Conservation (phyloP, 768 basidiomycete genomes). For the Artomyces pyxidatus region DNA sequence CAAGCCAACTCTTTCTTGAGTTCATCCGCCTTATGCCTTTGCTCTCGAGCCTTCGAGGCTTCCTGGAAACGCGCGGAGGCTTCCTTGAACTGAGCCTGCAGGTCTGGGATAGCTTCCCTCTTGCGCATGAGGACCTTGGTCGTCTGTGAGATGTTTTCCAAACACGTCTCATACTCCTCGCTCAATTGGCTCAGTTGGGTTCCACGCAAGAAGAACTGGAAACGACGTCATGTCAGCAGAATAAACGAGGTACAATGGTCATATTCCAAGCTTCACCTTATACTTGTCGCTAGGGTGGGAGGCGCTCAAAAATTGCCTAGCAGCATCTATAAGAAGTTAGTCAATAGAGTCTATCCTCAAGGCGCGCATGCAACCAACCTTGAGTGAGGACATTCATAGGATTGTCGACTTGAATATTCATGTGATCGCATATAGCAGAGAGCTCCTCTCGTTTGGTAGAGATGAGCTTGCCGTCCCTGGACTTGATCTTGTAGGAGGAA, state of each 20-base stretch:
- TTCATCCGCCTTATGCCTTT: conserved; percentile 57
- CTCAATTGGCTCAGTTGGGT: conserved; percentile 85
- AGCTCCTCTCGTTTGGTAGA: conserved; percentile 80
- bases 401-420: conserved; percentile 96
- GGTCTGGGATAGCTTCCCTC: conserved; percentile 70
- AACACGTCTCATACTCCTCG: conserved; percentile 76
- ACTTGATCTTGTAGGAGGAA: conserved; percentile 78
- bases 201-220: conserved; percentile 88
- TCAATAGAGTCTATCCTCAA: not conserved
- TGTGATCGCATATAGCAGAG: conserved; percentile 83
- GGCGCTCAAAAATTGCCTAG: conserved; percentile 71
- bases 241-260: not conserved
- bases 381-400: conserved; percentile 93
- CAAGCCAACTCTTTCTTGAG: conserved; percentile 81
- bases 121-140: conserved; percentile 60
- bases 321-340: conserved; percentile 21
- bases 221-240: conserved; percentile 2
- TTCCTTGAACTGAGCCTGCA: conserved; percentile 49
- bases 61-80: conserved; percentile 57
- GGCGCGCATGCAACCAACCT: conserved; percentile 37
- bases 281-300: conserved; percentile 83
- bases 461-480: conserved; percentile 53
- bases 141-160: conserved; percentile 65
- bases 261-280: conserved; percentile 66
- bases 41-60: conserved; percentile 65